These are phyloP conservation scores for Eucalyptus marginata DNA, from an alignment of 345 rosid genomes.

Conservation along the genomic window DNA sequence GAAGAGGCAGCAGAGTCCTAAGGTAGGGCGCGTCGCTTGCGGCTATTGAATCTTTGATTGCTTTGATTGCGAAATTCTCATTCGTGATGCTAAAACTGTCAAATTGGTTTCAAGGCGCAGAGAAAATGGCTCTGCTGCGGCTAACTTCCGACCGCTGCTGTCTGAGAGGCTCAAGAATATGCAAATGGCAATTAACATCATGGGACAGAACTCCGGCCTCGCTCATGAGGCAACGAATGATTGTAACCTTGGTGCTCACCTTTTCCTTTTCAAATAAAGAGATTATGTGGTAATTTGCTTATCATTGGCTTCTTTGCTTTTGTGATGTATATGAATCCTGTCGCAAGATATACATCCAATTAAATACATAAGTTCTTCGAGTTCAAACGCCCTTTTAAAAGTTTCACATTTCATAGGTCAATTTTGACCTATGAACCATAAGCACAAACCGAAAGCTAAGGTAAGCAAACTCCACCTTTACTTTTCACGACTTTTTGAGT, in stretches of 20 bases:
- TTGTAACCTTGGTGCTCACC: neutral
- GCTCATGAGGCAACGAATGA: neutral
- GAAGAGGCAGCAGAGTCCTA: neutral
- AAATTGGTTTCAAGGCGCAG: neutral
- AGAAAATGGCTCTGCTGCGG: conserved; percentile 6
- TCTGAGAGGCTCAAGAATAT: neutral
- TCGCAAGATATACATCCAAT: neutral
- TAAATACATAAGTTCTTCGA: neutral
- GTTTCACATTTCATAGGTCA: neutral
- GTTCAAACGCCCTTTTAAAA: neutral
- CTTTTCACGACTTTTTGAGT: neutral
- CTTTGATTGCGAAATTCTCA: neutral
- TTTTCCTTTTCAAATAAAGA: neutral
- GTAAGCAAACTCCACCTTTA: neutral
- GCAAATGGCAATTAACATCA: neutral
- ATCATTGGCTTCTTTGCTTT: neutral
- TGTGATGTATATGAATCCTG: neutral
- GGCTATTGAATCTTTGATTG: neutral
- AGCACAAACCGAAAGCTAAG: neutral
- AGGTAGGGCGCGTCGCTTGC: neutral
- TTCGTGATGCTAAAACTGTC: neutral
- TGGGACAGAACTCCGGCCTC: neutral
- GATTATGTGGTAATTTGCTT: neutral
- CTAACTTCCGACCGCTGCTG: neutral
- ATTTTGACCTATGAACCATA: neutral